Percentiles rank a stretch among this genome's conserved stretches.
These are phyloP conservation scores for Desmodesmus armatus DNA, from an alignment of 139 green algal species.

Conservation along the genomic window DNA sequence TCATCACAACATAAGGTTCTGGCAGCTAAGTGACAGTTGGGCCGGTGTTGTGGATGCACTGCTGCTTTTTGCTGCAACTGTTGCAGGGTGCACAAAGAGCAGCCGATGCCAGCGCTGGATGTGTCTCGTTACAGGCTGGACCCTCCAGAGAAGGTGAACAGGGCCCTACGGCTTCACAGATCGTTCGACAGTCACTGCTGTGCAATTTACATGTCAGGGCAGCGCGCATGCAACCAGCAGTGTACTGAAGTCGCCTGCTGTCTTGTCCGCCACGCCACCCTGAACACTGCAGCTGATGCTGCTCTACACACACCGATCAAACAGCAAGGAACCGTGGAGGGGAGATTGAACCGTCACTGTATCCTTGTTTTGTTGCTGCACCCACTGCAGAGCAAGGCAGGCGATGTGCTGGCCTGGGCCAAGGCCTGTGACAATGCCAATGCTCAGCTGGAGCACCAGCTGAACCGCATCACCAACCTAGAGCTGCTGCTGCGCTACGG, in stretches of 20 bases:
- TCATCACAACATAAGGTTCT: no score
- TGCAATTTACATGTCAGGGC: no score
- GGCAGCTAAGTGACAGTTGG: no score
- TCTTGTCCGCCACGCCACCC: no score
- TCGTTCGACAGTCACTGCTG: no score
- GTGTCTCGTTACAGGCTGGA: slow-evolving; percentile 73
- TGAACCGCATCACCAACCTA: slow-evolving; percentile 79
- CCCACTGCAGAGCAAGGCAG: slow-evolving; percentile 46
- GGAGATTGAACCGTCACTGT: not conserved
- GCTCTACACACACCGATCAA: no score
- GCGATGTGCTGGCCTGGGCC: slow-evolving; percentile 71
- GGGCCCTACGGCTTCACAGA: no score
- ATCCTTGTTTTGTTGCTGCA: not conserved
- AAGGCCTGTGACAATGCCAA: slow-evolving; percentile 78
- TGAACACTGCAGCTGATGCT: not conserved
- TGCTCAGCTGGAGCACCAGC: slow-evolving; percentile 86
- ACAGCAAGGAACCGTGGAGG: no score
- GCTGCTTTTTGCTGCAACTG: slow-evolving; percentile 41
- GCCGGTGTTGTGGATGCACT: slow-evolving; percentile 7
- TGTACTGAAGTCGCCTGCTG: no score
- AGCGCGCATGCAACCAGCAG: no score
- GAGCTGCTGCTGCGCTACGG: slow-evolving; percentile 86
- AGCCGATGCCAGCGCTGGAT: slow-evolving; percentile 75
- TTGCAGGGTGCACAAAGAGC: slow-evolving; percentile 50
- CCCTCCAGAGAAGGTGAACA: slow-evolving; percentile 55